These are phyloP conservation scores for Ustilago nuda DNA, from an alignment of 1,284 basidiomycete species.

Conservation along the genomic window DNA sequence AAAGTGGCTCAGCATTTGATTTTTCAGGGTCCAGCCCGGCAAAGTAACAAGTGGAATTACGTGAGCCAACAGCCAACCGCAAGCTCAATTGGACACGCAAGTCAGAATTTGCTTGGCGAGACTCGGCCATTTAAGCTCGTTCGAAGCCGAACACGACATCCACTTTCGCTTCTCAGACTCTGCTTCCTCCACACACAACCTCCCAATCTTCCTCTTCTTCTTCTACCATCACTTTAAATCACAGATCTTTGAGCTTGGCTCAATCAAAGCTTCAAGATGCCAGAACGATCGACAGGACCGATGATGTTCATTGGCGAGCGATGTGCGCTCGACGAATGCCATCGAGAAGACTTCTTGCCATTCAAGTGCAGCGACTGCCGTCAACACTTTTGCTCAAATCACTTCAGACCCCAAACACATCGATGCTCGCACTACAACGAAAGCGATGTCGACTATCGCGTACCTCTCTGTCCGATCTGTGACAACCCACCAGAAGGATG, in stretches of 20 bases:
- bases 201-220: neutral
- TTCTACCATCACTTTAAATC: neutral
- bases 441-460: conserved; percentile 42
- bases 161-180: neutral
- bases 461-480: conserved; percentile 62
- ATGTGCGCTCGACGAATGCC: conserved; percentile 55
- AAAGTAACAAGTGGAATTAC: conserved; percentile 1
- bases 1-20: neutral
- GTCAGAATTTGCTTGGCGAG: conserved; percentile 22
- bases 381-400: conserved; percentile 54
- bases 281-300: conserved; percentile 49
- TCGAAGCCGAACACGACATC: conserved; percentile 26
- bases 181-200: neutral
- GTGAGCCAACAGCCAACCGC: conserved; percentile 1
- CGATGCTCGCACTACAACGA: conserved; percentile 34
- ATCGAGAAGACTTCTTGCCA: conserved; percentile 62
- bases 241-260: neutral
- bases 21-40: conserved; percentile 11
- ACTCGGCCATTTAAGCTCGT: conserved; percentile 33
- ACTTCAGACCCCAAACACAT: conserved; percentile 52
- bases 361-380: conserved; percentile 62
- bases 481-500: conserved; percentile 57
- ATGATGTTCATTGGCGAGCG: conserved; percentile 65
- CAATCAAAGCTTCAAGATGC: conserved; percentile 21
- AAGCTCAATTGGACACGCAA: conserved; percentile 3